Evolutionary conservation across 2,329 filamentous ascomycete species (phyloP).

Genomic region (Kalmusia sp.): DNA sequence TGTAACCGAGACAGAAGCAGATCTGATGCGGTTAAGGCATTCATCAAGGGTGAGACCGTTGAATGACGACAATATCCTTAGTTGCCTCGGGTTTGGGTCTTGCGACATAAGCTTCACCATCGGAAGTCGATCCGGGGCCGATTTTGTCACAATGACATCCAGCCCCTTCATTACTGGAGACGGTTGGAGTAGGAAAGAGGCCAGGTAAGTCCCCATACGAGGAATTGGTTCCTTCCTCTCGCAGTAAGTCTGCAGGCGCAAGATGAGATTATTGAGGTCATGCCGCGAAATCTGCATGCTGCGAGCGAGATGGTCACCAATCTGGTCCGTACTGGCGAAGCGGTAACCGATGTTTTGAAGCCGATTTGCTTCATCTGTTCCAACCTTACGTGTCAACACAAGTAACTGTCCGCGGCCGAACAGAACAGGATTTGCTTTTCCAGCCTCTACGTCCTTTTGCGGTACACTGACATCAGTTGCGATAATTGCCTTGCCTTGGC

Average conservation of each 20-base stretch:
- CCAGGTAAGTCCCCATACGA: conserved; percentile 49
- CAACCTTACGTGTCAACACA: conserved; percentile 74
- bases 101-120: conserved; percentile 50
- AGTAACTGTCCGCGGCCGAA: conserved; percentile 79
- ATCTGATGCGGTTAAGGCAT: conserved; percentile 42
- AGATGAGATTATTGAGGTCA: conserved; percentile 68
- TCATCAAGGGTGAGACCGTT: conserved; percentile 36
- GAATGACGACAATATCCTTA: conserved; percentile 29
- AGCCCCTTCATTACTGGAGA: conserved; percentile 48
- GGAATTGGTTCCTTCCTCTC: conserved; percentile 53
- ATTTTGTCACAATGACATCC: conserved; percentile 53
- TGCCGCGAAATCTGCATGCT: conserved; percentile 75
- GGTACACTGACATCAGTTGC: conserved; percentile 27
- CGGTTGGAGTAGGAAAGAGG: conserved; percentile 50
- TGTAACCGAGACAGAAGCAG: conserved; percentile 19
- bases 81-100: conserved; percentile 32
- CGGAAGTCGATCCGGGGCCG: conserved; percentile 51
- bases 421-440: conserved; percentile 39
- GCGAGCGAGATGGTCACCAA: conserved; percentile 71
- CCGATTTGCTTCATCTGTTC: conserved; percentile 65
- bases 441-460: conserved; percentile 49
- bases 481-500: conserved; percentile 30
- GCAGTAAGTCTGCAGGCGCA: conserved; percentile 67
- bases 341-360: conserved; percentile 77
- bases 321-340: conserved; percentile 68